Evolutionary conservation across 2,329 filamentous ascomycete species (phyloP).

Genomic region (Tolypocladium capitatum): DNA sequence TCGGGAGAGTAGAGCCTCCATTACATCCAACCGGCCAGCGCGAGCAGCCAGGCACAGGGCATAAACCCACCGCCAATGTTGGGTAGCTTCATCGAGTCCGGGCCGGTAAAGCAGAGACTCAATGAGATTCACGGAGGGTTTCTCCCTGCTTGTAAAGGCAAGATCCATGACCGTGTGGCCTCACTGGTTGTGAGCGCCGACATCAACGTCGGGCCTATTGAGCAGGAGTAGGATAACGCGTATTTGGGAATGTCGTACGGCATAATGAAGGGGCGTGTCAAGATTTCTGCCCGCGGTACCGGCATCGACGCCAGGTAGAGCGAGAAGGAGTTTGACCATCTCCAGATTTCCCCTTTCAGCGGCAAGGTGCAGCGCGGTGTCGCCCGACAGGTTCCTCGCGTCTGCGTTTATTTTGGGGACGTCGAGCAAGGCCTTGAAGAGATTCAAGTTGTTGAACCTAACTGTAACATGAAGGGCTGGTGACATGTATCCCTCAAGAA

Average conservation of each 20-base stretch:
- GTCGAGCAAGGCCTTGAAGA: not conserved
- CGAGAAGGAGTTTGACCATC: not conserved
- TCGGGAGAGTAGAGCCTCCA: not conserved
- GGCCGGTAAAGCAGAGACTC: not conserved
- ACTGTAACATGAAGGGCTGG: not conserved
- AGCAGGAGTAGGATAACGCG: not conserved
- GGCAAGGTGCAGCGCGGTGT: not conserved
- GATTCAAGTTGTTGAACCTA: not conserved
- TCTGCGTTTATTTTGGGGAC: no score
- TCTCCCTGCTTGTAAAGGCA: not conserved
- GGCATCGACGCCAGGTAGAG: not conserved
- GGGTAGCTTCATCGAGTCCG: not conserved
- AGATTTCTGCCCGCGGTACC: not conserved
- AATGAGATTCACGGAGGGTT: not conserved
- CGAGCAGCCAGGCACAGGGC: not conserved
- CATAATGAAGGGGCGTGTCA: not conserved
- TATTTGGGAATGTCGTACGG: not conserved
- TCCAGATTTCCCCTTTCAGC: not conserved
- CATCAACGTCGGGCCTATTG: not conserved
- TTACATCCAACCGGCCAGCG: not conserved
- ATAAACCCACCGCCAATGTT: not conserved
- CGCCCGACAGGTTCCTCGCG: not conserved
- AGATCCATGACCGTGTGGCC: not conserved
- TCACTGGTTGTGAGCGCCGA: not conserved
- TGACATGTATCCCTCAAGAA: not conserved